Evolutionary conservation across 2,329 filamentous ascomycete genomes (phyloP), one percentile per base, ranked within the genome.

Genomic region (Pseudonectria foliicola): DNA sequence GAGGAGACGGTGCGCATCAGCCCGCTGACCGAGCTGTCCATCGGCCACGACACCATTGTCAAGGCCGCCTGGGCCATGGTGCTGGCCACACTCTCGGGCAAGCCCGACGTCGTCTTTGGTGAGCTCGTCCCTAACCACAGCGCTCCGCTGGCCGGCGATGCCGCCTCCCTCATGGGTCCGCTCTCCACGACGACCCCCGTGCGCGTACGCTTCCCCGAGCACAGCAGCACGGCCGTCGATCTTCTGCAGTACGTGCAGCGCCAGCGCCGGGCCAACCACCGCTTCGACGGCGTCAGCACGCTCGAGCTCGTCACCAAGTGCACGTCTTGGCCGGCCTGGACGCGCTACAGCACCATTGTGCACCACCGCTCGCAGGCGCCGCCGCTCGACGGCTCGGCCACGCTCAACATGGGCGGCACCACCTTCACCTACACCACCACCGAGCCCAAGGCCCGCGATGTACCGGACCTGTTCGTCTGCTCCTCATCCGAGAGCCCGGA

Each of bases 31-130:
- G 63, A 63, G 25, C 55, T 70, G 4, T 66, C 63, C 7, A 62
- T 74, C 38, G 60, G 62, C 0, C 70, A 71, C 25, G 68, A 73
- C 38, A 67, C 70, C 0, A 63, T 78, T 3, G 59, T 78, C 24
- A 76, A 75, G 49, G 67, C 71, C 0, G 73, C 73, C 0, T 80
- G 75, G 73, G 68, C 72, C 1, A 65, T 73, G 39, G 65, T 71
- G 0, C 62, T 80, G 6, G 68, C 71, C 0, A 69, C 63, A 15
- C 53, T 76, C 8, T 67, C 70, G 0, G 66, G 61, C 0, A 59
- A 53, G 0, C 55, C 63, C 6, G 75, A 79, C 27, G 64, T 79
- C 6, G 62, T 77, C 4, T 78, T 78, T 37, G 75, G 74, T 7
- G 68, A 76, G 45, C 54, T 70, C 3, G 58, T 75, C 11, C 66